phyloP scores from a whole-genome alignment of 164 flowering plant genomes.

The Echeveria elegans region DNA sequence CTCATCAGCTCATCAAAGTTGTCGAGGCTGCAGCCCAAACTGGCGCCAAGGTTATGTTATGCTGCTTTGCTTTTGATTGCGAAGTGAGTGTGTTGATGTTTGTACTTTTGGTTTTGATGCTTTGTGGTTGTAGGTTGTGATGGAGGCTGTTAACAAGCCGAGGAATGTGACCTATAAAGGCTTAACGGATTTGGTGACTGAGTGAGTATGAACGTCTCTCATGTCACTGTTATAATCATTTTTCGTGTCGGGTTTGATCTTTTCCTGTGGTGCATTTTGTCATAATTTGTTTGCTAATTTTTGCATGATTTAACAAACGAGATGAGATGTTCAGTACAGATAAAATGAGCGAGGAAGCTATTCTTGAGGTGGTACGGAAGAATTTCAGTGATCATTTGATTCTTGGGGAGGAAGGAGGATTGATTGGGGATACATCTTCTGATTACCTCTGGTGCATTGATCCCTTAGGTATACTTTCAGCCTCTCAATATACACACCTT shows the following conservation, averaged over 20 bases:
- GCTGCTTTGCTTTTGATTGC: not conserved
- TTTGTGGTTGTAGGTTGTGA: slow-evolving; percentile 52
- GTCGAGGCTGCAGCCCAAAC: slow-evolving; percentile 71
- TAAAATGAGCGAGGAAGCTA: slow-evolving; percentile 76
- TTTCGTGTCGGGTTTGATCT: not conserved
- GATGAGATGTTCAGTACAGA: slow-evolving; percentile 60
- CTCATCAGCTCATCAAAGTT: slow-evolving; percentile 50
- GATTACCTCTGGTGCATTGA: slow-evolving; percentile 98
- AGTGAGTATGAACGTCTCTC: slow-evolving; percentile 65
- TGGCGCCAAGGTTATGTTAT: slow-evolving; percentile 84
- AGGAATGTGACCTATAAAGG: slow-evolving; percentile 75
- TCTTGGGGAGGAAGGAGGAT: slow-evolving; percentile 97
- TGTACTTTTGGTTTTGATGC: not conserved
- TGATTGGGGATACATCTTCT: slow-evolving; percentile 77
- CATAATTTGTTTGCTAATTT: not conserved
- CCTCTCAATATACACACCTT: not conserved
- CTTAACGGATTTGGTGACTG: slow-evolving; percentile 86
- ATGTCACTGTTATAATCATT: not conserved
- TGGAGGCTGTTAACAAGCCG: slow-evolving; percentile 94
- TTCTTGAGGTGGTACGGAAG: slow-evolving; percentile 60
- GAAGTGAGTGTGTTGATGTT: too few species aligned
- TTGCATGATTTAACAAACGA: not conserved
- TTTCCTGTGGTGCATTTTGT: not conserved
- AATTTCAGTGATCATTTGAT: slow-evolving; percentile 74
- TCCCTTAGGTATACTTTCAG: slow-evolving; percentile 61